Conservation (phyloP, 2,329 filamentous ascomycete genomes). For the Penicillium occitanis region DNA sequence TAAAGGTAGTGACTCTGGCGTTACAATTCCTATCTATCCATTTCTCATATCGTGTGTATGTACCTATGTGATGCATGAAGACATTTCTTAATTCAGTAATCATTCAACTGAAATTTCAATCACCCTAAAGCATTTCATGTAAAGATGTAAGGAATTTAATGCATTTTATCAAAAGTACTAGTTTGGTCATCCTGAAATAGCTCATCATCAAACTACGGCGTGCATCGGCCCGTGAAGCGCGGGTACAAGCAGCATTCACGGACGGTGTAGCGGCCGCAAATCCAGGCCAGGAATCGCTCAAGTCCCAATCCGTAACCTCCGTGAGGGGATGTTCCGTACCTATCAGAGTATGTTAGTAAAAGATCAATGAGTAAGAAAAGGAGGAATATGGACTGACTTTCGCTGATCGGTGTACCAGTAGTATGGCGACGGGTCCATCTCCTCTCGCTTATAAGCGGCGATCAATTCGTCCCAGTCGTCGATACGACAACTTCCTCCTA, state of each 20-base stretch:
- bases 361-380: not conserved
- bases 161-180: conserved; percentile 1
- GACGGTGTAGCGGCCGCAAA: conserved; percentile 66
- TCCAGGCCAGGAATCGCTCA: conserved; percentile 73
- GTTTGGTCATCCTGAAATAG: not conserved
- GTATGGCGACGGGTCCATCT: conserved; percentile 80
- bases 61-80: not conserved
- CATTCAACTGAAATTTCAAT: not conserved
- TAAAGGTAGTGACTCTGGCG: not conserved
- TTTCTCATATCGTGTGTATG: not conserved
- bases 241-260: conserved; percentile 57
- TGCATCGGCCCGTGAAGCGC: conserved; percentile 53
- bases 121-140: not conserved
- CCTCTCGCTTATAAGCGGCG: conserved; percentile 81
- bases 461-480: conserved; percentile 86
- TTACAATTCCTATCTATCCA: not conserved
- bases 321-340: conserved; percentile 88
- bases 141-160: not conserved
- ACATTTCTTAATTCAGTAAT: not conserved
- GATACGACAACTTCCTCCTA: conserved; percentile 96
- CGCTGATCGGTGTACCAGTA: conserved; percentile 99
- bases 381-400: conserved; percentile 62
- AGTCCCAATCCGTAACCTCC: conserved; percentile 91
- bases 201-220: conserved; percentile 37
- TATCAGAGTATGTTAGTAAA: conserved; percentile 34